These are phyloP conservation scores for Suhomyces prunicola DNA, from an alignment of 805 yeast species.

Conservation along the genomic window DNA sequence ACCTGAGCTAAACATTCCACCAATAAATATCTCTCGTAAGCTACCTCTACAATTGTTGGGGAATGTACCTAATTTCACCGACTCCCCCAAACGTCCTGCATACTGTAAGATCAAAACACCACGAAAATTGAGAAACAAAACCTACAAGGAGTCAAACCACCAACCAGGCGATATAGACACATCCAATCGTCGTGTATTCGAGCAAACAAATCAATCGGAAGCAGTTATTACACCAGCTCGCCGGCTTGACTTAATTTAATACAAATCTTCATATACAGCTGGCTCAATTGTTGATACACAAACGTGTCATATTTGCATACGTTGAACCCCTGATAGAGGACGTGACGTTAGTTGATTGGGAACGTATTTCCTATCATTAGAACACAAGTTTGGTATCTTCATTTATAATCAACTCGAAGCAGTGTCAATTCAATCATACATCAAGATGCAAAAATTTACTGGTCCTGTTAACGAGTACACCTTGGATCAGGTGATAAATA, in stretches of 20 bases:
- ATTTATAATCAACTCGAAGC: not conserved
- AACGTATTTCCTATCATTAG: not conserved
- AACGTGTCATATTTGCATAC: not conserved
- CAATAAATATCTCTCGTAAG: not conserved
- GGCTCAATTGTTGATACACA: not conserved
- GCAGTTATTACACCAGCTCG: not conserved
- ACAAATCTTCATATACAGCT: not conserved
- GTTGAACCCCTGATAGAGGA: constrained; percentile 1
- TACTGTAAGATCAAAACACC: constrained; percentile 1
- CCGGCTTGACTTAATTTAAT: not conserved
- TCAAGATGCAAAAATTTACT: constrained; percentile 3
- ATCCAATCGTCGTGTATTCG: not conserved
- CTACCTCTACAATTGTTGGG: not conserved
- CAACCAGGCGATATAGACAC: not conserved
- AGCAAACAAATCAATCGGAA: not conserved
- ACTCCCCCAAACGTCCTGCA: not conserved
- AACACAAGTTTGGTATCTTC: not conserved
- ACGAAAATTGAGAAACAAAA: constrained; percentile 1
- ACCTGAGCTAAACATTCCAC: not conserved
- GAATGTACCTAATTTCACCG: not conserved
- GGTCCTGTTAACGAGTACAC: constrained; percentile 29
- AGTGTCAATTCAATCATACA: not conserved
- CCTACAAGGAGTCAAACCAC: not conserved
- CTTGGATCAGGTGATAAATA: constrained; percentile 52
- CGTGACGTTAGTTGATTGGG: not conserved